These are phyloP conservation scores for Falciphora oryzae DNA, from an alignment of 2,329 filamentous ascomycete genomes.

Conservation along the genomic window DNA sequence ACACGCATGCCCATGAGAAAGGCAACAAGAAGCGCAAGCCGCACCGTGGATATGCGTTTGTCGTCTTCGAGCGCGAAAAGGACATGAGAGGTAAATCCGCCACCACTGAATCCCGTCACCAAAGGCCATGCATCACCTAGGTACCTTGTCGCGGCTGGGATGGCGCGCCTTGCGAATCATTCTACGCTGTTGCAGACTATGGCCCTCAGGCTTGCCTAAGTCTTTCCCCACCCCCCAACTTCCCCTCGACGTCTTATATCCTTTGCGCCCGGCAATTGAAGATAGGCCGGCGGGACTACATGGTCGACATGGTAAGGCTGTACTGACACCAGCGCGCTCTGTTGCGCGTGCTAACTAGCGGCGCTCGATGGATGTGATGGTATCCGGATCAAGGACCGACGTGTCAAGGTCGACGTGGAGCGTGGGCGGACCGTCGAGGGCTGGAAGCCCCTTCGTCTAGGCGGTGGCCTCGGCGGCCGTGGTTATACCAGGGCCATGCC, in stretches of 20 bases:
- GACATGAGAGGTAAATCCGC: conserved; percentile 90
- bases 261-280: conserved; percentile 11
- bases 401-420: conserved; percentile 92
- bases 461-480: conserved; percentile 85
- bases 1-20: conserved; percentile 63
- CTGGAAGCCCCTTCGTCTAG: conserved; percentile 88
- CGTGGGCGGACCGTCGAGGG: conserved; percentile 88
- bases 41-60: conserved; percentile 89
- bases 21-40: conserved; percentile 74
- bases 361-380: conserved; percentile 83
- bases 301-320: conserved; percentile 47
- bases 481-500: conserved; percentile 82
- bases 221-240: conserved; percentile 29
- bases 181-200: conserved; percentile 26
- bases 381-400: conserved; percentile 85
- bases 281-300: conserved; percentile 17
- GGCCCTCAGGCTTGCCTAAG: conserved; percentile 38
- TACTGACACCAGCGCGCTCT: conserved; percentile 62
- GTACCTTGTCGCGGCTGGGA: conserved; percentile 1
- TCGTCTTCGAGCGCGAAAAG: conserved; percentile 94
- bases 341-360: conserved; percentile 61
- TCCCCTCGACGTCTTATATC: conserved; percentile 9
- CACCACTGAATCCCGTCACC: conserved; percentile 34
- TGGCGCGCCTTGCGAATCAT: conserved; percentile 5
- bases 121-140: conserved; percentile 7